Evolutionary conservation across 257 asterid species (phyloP), one percentile per base, ranked within the genome.

Genomic region (Solanum microdontum): DNA sequence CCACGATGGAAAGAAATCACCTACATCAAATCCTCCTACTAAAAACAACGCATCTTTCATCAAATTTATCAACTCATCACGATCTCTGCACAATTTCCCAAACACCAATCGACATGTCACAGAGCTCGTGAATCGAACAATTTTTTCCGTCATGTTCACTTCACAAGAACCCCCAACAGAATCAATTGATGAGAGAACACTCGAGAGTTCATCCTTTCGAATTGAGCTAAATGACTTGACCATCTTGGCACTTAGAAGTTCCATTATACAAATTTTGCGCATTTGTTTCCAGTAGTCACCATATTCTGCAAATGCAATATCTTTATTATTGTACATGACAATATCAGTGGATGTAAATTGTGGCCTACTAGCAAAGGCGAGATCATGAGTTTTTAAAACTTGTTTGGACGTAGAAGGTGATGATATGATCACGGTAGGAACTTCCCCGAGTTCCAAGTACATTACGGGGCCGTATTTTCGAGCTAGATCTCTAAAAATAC

Each of bases 301-400:
- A 43, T 88, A 88, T 23, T 79, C 83, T 7, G 80, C 32, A 26
- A 89, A 92, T 3, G 80, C 88, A 3, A 90, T 77, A 19, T 87
- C 91, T 11, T 80, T 86, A 60, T 87, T 82, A 33, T 89, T 87
- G 88, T 89, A 92, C 90, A 90, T 88, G 85, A 88, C 70, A 26
- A 89, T 88, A 90, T 87, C 17, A 0, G 89, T 79, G 82, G 91
- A 92, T 48, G 90, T 39, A n/a, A 82, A 82, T 14, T 87, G 86
- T 3, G 94, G 94, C 87, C 94, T 86, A 40, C 88, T 88, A 0
- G 93, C 91, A 84, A 89, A 90, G 3, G 88, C 89, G 4, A 83
- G 86, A 43, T 90, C 93, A 9, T 90, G 90, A 76, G 88, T 87
- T 84, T 87, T 92, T 15, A 92, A 87, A 72, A 90, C 86, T 40